phyloP scores from a whole-genome alignment of 2,329 filamentous ascomycete genomes.

The Colletotrichum sp. region DNA sequence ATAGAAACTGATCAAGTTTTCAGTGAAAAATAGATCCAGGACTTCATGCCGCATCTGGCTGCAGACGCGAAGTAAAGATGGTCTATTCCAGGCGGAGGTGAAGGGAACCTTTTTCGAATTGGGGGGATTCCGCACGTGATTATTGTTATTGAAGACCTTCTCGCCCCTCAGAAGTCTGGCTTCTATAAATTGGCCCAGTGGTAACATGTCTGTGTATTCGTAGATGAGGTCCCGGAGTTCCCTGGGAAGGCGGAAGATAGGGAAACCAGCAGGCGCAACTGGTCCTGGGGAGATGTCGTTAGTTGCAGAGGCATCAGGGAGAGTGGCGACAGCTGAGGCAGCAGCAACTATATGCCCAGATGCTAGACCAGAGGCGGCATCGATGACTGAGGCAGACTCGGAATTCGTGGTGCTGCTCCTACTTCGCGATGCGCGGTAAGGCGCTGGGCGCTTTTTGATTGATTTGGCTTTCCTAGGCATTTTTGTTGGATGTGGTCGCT shows the following conservation, averaged over 20 bases:
- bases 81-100: not conserved
- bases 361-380: not conserved
- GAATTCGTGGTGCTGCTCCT: not conserved
- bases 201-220: not conserved
- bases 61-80: not conserved
- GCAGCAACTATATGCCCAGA: fast-evolving
- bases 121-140: no score
- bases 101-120: not conserved
- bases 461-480: not conserved
- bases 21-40: not conserved
- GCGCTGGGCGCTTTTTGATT: not conserved
- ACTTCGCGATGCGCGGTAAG: not conserved
- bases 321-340: fast-evolving
- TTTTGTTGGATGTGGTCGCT: not conserved
- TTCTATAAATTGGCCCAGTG: fast-evolving
- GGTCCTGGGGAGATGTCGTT: not conserved
- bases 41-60: not conserved
- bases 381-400: not conserved
- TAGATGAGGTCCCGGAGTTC: not conserved
- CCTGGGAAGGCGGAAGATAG: not conserved
- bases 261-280: not conserved
- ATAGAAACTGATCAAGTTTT: no score
- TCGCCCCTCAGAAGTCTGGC: not conserved
- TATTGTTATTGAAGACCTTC: not conserved
- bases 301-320: not conserved